These are phyloP conservation scores for Moricandia moricandioides DNA, from an alignment of 345 rosid species.

Conservation along the genomic window DNA sequence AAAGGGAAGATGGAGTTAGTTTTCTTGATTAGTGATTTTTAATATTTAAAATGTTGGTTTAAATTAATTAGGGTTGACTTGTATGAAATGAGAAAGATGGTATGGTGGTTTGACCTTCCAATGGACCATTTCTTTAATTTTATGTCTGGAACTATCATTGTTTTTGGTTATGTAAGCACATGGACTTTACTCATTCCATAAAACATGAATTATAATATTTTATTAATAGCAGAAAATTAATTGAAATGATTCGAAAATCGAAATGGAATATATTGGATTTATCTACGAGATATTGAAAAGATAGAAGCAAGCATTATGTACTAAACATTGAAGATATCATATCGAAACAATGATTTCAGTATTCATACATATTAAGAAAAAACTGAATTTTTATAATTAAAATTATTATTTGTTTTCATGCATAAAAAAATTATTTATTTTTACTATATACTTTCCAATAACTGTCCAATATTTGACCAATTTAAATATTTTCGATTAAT, in stretches of 20 bases:
- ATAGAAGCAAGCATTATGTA: not conserved
- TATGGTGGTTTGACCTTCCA: conserved; percentile 32
- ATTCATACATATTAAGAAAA: no score
- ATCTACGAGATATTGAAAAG: not conserved
- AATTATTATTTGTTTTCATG: no score
- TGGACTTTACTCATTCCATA: not conserved
- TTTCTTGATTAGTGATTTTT: conserved; percentile 6
- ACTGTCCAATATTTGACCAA: no score
- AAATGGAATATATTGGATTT: not conserved
- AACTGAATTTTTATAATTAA: no score
- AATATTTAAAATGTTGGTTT: not conserved
- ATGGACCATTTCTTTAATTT: not conserved
- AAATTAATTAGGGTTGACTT: conserved; percentile 33
- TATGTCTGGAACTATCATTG: conserved; percentile 2
- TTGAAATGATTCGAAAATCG: not conserved
- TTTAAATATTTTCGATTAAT: no score
- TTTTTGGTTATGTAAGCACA: not conserved
- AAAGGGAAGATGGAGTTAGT: not conserved
- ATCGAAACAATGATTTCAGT: no score
- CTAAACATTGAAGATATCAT: not conserved
- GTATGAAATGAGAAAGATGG: conserved; percentile 23
- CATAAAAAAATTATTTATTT: no score
- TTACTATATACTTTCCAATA: no score
- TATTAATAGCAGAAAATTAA: not conserved
- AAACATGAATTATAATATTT: not conserved